A percentile compares a stretch with the other conserved stretches of the same genome.
Evolutionary conservation across 768 basidiomycete genomes (phyloP).

Genomic region (Agaricus bisporus): DNA sequence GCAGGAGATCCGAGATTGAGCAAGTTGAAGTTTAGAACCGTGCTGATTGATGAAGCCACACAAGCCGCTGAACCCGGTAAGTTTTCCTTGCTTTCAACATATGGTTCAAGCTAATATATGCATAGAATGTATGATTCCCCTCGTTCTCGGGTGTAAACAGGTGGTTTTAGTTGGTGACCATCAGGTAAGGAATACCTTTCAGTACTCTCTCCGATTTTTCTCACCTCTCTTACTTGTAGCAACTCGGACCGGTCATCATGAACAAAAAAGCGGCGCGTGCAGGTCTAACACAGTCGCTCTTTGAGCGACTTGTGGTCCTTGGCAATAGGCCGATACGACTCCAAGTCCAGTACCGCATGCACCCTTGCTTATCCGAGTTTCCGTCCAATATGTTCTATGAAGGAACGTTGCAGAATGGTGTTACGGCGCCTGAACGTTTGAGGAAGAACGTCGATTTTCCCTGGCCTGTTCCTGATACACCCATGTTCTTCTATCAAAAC

Average conservation of each 20-base stretch:
- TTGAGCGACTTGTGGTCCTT: slow-evolving; percentile 93
- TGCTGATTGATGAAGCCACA: slow-evolving; percentile 97
- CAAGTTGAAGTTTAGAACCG: slow-evolving; percentile 98
- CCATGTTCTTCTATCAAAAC: slow-evolving; percentile 99
- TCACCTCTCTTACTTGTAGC: slow-evolving; percentile 34
- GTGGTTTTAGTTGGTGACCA: slow-evolving; percentile 98
- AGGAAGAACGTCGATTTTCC: slow-evolving; percentile 99
- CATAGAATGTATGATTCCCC: slow-evolving; percentile 97
- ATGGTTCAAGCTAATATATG: slow-evolving; percentile 14
- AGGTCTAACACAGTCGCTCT: slow-evolving; percentile 95
- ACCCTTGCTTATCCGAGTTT: slow-evolving; percentile 98
- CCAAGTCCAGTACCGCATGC: slow-evolving; percentile 99
- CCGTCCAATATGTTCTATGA: slow-evolving; percentile 99
- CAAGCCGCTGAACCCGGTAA: slow-evolving; percentile 95
- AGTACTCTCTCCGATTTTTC: neutral
- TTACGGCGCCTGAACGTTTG: slow-evolving; percentile 94
- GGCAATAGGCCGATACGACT: slow-evolving; percentile 96
- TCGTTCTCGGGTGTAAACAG: slow-evolving; percentile 97
- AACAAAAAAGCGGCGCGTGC: slow-evolving; percentile 99
- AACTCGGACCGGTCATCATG: slow-evolving; percentile 99
- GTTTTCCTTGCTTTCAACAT: slow-evolving; percentile 13
- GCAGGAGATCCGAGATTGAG: slow-evolving; percentile 93
- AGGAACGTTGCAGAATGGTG: slow-evolving; percentile 97
- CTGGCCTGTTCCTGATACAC: slow-evolving; percentile 94
- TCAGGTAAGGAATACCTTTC: slow-evolving; percentile 33